phyloP scores from a whole-genome alignment of 1,284 basidiomycete species.

The Peniophora sp. region DNA sequence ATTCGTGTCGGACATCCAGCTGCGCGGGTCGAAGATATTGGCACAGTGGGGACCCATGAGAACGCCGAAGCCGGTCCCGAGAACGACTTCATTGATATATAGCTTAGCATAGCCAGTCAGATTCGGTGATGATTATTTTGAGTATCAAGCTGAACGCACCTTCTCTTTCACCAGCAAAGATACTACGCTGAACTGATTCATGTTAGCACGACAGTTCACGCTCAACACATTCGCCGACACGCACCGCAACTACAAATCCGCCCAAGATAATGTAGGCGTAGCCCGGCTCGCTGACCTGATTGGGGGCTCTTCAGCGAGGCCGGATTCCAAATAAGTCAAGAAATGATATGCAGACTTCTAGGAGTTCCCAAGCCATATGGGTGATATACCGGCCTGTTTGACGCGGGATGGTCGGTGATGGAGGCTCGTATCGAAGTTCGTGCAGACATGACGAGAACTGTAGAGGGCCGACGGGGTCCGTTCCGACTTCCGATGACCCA shows the following conservation, averaged over 20 bases:
- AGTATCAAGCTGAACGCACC: slow-evolving; percentile 23
- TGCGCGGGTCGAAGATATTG: slow-evolving; percentile 72
- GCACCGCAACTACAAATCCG: slow-evolving; percentile 66
- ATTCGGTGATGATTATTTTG: background rate
- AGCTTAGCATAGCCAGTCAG: slow-evolving; percentile 30
- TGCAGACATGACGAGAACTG: too few species aligned
- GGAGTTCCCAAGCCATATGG: slow-evolving; percentile 12
- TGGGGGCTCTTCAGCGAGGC: slow-evolving; percentile 15
- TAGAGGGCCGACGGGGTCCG: too few species aligned
- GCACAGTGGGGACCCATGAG: slow-evolving; percentile 70
- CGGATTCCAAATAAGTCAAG: slow-evolving; percentile 14
- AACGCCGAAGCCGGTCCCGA: slow-evolving; percentile 78
- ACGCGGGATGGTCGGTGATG: too few species aligned
- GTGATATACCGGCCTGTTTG: too few species aligned
- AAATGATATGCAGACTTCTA: slow-evolving; percentile 23
- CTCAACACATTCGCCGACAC: slow-evolving; percentile 14
- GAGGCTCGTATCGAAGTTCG: too few species aligned
- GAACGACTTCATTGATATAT: slow-evolving; percentile 89
- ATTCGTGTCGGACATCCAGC: slow-evolving; percentile 56
- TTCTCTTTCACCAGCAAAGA: slow-evolving; percentile 79
- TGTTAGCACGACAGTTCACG: too few species aligned
- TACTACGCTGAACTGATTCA: slow-evolving; percentile 65
- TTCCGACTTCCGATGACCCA: too few species aligned
- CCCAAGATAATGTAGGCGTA: slow-evolving; percentile 70
- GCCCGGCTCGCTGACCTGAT: slow-evolving; percentile 40